A percentile compares a stretch with the other conserved stretches of the same genome.
These are phyloP conservation scores for Lindgomyces ingoldianus DNA, from an alignment of 495 filamentous ascomycete species.

Conservation along the genomic window DNA sequence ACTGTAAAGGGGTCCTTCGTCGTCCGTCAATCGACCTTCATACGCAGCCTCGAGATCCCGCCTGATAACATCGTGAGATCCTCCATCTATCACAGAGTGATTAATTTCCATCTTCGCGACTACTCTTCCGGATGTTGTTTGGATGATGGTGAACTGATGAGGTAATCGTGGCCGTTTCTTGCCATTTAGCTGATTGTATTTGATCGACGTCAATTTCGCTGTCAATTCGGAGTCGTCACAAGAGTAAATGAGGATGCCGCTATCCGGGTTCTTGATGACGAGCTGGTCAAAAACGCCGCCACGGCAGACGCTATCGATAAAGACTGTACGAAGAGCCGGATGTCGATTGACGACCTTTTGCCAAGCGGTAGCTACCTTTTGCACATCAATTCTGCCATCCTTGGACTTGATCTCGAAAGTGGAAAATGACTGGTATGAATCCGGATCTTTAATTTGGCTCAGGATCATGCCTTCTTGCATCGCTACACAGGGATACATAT, in stretches of 20 bases:
- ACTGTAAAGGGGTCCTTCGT: constrained; percentile 54
- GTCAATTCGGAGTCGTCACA: constrained; percentile 46
- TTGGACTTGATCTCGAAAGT: constrained; percentile 50
- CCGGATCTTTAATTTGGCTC: constrained; percentile 53
- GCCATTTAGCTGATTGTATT: constrained; percentile 44
- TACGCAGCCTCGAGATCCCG: constrained; percentile 55
- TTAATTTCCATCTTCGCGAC: constrained; percentile 59
- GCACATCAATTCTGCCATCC: constrained; percentile 42
- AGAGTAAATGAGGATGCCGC: constrained; percentile 46
- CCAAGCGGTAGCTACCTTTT: constrained; percentile 55
- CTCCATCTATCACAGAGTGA: constrained; percentile 56
- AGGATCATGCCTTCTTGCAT: constrained; percentile 54
- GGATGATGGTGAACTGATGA: constrained; percentile 55
- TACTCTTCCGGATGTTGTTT: constrained; percentile 46
- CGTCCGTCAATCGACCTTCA: constrained; percentile 43
- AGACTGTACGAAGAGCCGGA: constrained; percentile 56
- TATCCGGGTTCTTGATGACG: constrained; percentile 50
- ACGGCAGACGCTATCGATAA: constrained; percentile 56
- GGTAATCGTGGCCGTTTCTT: constrained; percentile 47
- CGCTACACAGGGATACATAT: constrained; percentile 50
- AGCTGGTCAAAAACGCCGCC: constrained; percentile 58
- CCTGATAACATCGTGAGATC: constrained; percentile 52
- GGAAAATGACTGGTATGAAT: constrained; percentile 51
- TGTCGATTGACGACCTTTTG: constrained; percentile 56
- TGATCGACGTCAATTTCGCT: constrained; percentile 47